Evolutionary conservation across 202 grass and related monocot species (phyloP).

Genomic region (Schoenoplectus tabernaemontani): DNA sequence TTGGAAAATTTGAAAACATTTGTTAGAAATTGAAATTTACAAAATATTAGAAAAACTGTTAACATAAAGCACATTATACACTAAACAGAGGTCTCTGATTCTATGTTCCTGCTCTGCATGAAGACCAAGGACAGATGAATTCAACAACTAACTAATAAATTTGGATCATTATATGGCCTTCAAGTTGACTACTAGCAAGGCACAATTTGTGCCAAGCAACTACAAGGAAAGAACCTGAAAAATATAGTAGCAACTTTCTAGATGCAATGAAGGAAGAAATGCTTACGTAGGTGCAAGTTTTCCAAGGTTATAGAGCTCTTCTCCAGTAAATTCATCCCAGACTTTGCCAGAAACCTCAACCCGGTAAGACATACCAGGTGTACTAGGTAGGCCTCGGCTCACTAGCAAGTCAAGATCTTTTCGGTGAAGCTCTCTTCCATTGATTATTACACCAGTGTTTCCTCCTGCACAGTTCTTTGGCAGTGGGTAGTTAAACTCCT

Average conservation of each 20-base stretch:
- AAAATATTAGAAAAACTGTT: background rate
- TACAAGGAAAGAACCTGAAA: too few species aligned
- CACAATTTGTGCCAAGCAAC: background rate
- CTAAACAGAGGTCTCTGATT: slow-evolving; percentile 1
- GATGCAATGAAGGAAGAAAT: slow-evolving; percentile 7
- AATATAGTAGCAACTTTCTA: background rate
- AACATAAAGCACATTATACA: background rate
- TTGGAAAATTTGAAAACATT: background rate
- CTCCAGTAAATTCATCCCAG: slow-evolving; percentile 69
- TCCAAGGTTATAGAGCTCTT: slow-evolving; percentile 80
- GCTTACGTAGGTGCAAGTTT: slow-evolving; percentile 97
- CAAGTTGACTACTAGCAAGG: background rate
- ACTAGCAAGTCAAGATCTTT: slow-evolving; percentile 81
- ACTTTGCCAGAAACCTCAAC: slow-evolving; percentile 80
- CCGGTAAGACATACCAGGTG: slow-evolving; percentile 49
- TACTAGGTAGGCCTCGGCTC: slow-evolving; percentile 57
- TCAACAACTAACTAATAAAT: background rate
- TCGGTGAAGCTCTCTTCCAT: slow-evolving; percentile 88
- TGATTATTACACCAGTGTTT: slow-evolving; percentile 62
- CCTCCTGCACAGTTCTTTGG: slow-evolving; percentile 73
- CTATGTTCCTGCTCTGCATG: background rate
- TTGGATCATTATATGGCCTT: background rate
- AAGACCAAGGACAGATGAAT: background rate
- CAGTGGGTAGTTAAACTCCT: slow-evolving; percentile 87
- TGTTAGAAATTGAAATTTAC: background rate